phyloP scores from a whole-genome alignment of 1,284 basidiomycete genomes.

The Ustilago shanxiensis region DNA sequence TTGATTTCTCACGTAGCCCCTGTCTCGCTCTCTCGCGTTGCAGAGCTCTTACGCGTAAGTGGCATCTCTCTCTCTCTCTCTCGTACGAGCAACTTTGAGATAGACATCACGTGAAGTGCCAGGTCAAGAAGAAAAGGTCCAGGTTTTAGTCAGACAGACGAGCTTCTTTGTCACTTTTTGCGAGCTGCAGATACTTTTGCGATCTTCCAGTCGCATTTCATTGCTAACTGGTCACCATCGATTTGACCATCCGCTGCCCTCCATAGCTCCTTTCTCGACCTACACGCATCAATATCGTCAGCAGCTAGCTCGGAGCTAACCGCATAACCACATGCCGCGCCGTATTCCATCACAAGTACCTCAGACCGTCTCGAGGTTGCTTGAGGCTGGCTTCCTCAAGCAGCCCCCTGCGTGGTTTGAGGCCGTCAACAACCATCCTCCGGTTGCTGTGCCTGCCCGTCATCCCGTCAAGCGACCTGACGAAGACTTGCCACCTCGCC shows the following conservation, averaged over 20 bases:
- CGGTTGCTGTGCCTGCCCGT: conserved; percentile 83
- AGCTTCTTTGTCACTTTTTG: conserved; percentile 25
- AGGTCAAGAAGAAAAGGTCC: conserved; percentile 26
- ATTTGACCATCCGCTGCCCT: neutral
- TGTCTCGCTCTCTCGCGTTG: conserved; percentile 33
- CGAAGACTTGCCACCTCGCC: conserved; percentile 60
- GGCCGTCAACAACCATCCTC: conserved; percentile 87
- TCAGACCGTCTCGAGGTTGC: conserved; percentile 84
- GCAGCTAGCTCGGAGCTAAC: neutral
- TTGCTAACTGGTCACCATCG: neutral
- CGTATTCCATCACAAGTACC: conserved; percentile 89
- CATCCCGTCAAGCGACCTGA: conserved; percentile 76
- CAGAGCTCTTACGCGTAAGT: conserved; percentile 9
- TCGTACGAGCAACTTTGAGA: conserved; percentile 10
- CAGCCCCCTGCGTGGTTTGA: conserved; percentile 86
- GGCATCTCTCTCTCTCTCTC: conserved; percentile 3
- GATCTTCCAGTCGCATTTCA: neutral
- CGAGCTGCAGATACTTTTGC: conserved; percentile 1
- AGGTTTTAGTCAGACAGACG: conserved; percentile 6
- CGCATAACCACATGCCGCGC: conserved; percentile 77
- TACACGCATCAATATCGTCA: neutral
- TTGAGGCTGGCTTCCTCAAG: conserved; percentile 79
- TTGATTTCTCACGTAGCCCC: conserved; percentile 27
- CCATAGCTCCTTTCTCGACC: neutral
- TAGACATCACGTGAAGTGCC: conserved; percentile 26